Evolutionary conservation across 768 basidiomycete genomes (phyloP).

Genomic region (Boletus insuetus): DNA sequence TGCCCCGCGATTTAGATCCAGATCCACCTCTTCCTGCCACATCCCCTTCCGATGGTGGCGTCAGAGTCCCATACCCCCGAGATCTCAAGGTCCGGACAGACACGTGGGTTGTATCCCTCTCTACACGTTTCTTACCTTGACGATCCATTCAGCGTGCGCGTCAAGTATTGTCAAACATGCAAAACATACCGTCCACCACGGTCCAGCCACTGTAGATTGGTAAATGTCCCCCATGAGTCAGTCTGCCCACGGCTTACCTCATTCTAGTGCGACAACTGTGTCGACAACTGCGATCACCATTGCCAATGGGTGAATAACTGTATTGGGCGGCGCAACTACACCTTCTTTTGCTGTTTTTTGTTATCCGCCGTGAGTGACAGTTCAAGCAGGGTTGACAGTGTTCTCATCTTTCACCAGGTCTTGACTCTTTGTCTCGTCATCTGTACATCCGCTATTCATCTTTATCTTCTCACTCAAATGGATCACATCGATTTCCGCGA

Average conservation of each 20-base stretch:
- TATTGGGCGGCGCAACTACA: conserved; percentile 92
- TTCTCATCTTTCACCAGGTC: conserved; percentile 44
- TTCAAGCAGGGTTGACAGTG: background rate
- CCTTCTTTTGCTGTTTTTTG: conserved; percentile 87
- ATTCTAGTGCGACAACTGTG: conserved; percentile 90
- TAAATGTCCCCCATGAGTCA: conserved; percentile 28
- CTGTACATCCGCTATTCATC: conserved; percentile 78
- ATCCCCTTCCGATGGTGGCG: conserved; percentile 60
- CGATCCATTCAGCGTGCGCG: conserved; percentile 59
- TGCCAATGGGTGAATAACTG: conserved; percentile 95
- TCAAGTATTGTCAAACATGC: conserved; percentile 94
- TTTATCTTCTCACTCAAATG: conserved; percentile 61
- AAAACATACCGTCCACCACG: conserved; percentile 90
- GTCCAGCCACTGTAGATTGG: conserved; percentile 95
- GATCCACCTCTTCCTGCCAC: conserved; percentile 73
- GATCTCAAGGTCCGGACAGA: conserved; percentile 79
- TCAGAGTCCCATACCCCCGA: conserved; percentile 68
- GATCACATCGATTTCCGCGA: conserved; percentile 48
- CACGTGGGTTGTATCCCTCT: conserved; percentile 48
- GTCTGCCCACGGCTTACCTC: background rate
- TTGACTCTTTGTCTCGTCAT: conserved; percentile 73
- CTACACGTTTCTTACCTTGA: background rate
- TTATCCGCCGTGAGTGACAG: conserved; percentile 59
- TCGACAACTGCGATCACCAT: conserved; percentile 93
- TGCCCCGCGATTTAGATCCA: conserved; percentile 84